Base-by-base conservation (phyloP, 768 basidiomycete species). In the Boletus rubroflammeus region DNA sequence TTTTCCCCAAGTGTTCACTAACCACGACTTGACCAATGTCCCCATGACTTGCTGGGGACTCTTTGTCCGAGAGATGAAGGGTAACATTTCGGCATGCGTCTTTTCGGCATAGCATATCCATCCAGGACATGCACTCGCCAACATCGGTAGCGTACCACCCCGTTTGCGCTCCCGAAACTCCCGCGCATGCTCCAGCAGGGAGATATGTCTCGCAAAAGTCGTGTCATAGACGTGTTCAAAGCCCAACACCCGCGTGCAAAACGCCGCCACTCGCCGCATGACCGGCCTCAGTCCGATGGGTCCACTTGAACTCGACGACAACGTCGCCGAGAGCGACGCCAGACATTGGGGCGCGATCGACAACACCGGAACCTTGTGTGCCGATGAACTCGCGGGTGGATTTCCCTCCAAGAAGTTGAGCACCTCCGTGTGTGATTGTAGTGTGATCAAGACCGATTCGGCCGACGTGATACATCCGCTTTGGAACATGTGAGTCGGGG, bases 101-200 rank as follows among this genome's bases (percentile, higher is more conserved):
- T 99, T 99, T 73, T 99, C 97, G 17, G 94, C 96, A 69, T 98
- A 98, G 68, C 97, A 99, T 53, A 99, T 89, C 97, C 97, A 98
- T 15, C 97, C 97, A 0, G 97, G 97, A 73, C 97, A 98, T 15
- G 97, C 93, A 62, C 93, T 94, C 5, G 93, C 87, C 25, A 99
- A 76, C 85, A 99, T 94, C 0, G 97, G 97, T 26, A 98, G 71
- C 21, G 57, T 59, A 11, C 66, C 64, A 25, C 62, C 58, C n/a
- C 36, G 72, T 67, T 64, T 81, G 21, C 93, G 81, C 64, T 96
- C 93, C 51, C 78, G 63, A 67, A 90, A 96, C 68, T 98, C 97
- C 23, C 73, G 75, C 4, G 83, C 75, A 56, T 94, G 91, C 61
- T 99, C 96, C 23, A 79, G 76, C 21, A 98, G 76, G 26, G 89